Conservation (phyloP, 2,329 filamentous ascomycete genomes). For the Penicillium sp. region DNA sequence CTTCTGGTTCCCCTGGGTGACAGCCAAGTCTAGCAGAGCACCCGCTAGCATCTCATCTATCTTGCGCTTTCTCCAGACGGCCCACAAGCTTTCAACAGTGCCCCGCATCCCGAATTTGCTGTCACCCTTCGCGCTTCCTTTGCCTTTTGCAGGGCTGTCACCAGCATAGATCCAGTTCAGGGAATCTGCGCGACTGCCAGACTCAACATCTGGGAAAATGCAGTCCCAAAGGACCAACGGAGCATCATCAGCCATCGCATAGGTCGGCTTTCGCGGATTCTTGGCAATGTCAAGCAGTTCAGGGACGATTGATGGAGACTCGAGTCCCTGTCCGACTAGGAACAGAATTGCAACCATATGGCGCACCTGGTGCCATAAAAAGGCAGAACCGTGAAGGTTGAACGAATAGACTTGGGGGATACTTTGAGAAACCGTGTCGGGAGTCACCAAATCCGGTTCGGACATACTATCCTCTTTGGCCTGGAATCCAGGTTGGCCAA, state of each 20-base stretch:
- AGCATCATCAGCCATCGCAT: conserved; percentile 85
- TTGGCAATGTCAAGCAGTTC: conserved; percentile 69
- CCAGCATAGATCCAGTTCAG: conserved; percentile 78
- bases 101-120: conserved; percentile 64
- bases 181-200: conserved; percentile 54
- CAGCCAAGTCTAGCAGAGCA: conserved; percentile 65
- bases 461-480: conserved; percentile 24
- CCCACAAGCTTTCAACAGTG: conserved; percentile 75
- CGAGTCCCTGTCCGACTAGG: conserved; percentile 82
- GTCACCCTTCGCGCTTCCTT: conserved; percentile 47
- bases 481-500: conserved; percentile 49
- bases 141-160: conserved; percentile 52
- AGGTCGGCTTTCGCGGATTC: conserved; percentile 75
- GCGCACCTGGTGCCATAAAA: conserved; percentile 97
- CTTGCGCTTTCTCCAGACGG: conserved; percentile 76
- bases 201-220: conserved; percentile 65
- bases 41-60: conserved; percentile 84
- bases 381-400: conserved; percentile 83
- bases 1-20: conserved; percentile 41
- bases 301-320: conserved; percentile 68
- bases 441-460: conserved; percentile 15
- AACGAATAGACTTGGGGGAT: conserved; percentile 76
- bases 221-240: conserved; percentile 97
- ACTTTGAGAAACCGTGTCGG: conserved; percentile 30
- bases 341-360: conserved; percentile 94